Percentiles rank a stretch among this genome's conserved stretches.
phyloP scores from a whole-genome alignment of 2,329 filamentous ascomycete species.

The Nigrospora osmanthi region DNA sequence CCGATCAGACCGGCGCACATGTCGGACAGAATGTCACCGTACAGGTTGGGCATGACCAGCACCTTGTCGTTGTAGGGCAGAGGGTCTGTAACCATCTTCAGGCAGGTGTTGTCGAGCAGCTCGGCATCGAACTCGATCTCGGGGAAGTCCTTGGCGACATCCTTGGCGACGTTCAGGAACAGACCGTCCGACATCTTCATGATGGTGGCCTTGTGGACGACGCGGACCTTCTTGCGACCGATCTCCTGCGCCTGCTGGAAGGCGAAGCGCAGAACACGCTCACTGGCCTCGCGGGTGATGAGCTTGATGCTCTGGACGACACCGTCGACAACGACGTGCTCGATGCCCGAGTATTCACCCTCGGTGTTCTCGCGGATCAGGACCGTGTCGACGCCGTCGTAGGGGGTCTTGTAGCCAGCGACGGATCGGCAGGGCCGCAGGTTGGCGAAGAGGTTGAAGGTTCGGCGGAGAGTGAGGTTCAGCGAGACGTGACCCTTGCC shows the following conservation, averaged over 20 bases:
- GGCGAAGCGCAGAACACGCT: constrained; percentile 92
- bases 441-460: constrained; percentile 99
- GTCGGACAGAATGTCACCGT: constrained; percentile 98
- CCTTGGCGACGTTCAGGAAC: constrained; percentile 80
- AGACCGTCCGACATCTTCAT: constrained; percentile 99
- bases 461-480: constrained; percentile 95
- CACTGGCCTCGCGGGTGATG: constrained; percentile 88
- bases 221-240: constrained; percentile 92
- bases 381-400: constrained; percentile 94
- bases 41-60: constrained; percentile 95
- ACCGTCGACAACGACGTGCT: constrained; percentile 95
- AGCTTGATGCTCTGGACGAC: constrained; percentile 99
- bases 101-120: constrained; percentile 97
- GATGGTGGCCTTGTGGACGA: constrained; percentile 99
- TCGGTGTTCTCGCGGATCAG: constrained; percentile 99
- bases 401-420: constrained; percentile 95
- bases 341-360: constrained; percentile 98
- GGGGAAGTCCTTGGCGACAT: constrained; percentile 92
- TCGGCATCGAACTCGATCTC: constrained; percentile 94
- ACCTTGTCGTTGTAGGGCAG: constrained; percentile 98
- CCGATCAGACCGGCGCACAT: constrained; percentile 99
- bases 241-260: constrained; percentile 96
- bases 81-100: constrained; percentile 97
- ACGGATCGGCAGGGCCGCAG: constrained; percentile 96
- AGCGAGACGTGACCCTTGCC: constrained; percentile 99